Evolutionary conservation across 1,284 basidiomycete genomes (phyloP).

Genomic region (Taiwanofungus camphoratus): DNA sequence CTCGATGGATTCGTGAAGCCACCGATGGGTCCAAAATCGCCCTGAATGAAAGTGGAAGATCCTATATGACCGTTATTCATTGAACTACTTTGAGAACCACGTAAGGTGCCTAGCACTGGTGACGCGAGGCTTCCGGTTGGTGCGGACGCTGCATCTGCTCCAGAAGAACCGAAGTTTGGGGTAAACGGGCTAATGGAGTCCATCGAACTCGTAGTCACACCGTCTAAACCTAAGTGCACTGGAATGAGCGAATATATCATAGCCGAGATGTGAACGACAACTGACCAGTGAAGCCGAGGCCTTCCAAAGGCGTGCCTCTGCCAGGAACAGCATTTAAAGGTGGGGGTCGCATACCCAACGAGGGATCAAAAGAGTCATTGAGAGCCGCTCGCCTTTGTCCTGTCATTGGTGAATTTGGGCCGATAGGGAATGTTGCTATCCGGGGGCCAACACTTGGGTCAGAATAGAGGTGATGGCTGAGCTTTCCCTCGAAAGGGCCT

Average conservation of each 20-base stretch:
- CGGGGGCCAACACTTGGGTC: constrained; percentile 28
- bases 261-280: constrained; percentile 11
- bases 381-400: constrained; percentile 18
- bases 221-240: constrained; percentile 9
- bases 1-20: constrained; percentile 14
- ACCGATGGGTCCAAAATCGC: constrained; percentile 15
- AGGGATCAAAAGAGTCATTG: constrained; percentile 18
- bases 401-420: constrained; percentile 9
- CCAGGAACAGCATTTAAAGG: constrained; percentile 17
- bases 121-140: neutral
- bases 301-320: constrained; percentile 36
- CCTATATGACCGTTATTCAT: constrained; percentile 9
- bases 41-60: constrained; percentile 9
- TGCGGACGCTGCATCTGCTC: neutral
- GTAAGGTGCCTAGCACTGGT: neutral
- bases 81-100: constrained; percentile 9
- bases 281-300: constrained; percentile 35
- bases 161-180: neutral
- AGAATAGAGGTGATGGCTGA: constrained; percentile 33
- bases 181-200: constrained; percentile 1
- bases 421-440: constrained; percentile 15
- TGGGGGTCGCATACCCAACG: constrained; percentile 9
- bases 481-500: constrained; percentile 46
- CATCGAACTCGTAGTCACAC: neutral
- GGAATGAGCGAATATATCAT: neutral